These are phyloP conservation scores for Colletotrichum orbiculare DNA, from an alignment of 2,329 filamentous ascomycete species.

Conservation along the genomic window DNA sequence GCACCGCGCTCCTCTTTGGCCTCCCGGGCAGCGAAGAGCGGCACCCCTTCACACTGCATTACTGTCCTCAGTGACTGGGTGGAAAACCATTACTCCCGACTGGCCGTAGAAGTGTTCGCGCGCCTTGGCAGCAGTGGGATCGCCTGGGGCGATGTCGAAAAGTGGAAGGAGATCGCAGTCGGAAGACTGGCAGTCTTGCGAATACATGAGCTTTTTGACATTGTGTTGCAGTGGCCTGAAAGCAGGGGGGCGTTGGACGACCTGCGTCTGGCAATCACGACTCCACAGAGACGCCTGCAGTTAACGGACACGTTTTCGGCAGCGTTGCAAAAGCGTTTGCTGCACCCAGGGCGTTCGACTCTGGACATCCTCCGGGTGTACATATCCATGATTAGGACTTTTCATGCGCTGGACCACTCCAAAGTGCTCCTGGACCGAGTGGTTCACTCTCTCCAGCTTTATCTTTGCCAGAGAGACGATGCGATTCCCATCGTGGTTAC, in stretches of 20 bases:
- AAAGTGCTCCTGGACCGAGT: constrained; percentile 82
- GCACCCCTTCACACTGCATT: constrained; percentile 64
- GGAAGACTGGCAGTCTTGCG: constrained; percentile 75
- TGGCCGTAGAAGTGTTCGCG: constrained; percentile 71
- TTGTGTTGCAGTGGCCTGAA: constrained; percentile 79
- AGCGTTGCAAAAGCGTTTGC: constrained; percentile 72
- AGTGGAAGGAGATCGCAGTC: constrained; percentile 78
- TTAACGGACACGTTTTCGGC: constrained; percentile 77
- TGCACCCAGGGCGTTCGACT: constrained; percentile 82
- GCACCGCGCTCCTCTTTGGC: constrained; percentile 41
- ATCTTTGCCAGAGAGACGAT: constrained; percentile 80
- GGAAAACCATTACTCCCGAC: constrained; percentile 72
- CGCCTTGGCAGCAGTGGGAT: constrained; percentile 56
- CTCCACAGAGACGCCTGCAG: constrained; percentile 74
- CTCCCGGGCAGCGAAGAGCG: constrained; percentile 37
- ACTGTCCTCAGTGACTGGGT: constrained; percentile 74
- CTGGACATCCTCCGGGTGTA: constrained; percentile 81
- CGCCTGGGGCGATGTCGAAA: constrained; percentile 68
- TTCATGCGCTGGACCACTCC: constrained; percentile 79
- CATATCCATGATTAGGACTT: constrained; percentile 81
- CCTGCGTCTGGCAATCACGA: constrained; percentile 76
- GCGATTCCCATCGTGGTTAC: constrained; percentile 82
- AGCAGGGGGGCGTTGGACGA: constrained; percentile 80
- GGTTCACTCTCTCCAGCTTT: constrained; percentile 78
- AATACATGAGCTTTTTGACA: constrained; percentile 80